These are phyloP conservation scores for Salvia sclarea DNA, from an alignment of 305 asterid genomes.

Conservation along the genomic window DNA sequence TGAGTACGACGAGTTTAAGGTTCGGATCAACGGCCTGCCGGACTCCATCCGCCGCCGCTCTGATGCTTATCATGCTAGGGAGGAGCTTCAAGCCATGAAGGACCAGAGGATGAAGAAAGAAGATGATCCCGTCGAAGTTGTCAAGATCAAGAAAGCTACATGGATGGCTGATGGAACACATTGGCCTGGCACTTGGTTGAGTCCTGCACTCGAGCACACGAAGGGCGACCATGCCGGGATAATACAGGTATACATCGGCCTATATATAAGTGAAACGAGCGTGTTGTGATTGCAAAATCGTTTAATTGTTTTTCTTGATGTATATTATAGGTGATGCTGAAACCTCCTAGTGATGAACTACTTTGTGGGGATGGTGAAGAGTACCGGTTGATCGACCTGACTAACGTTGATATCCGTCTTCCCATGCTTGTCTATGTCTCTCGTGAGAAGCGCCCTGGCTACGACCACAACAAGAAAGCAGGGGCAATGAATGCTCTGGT, in stretches of 20 bases:
- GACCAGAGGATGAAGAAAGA: conserved; percentile 56
- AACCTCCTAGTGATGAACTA: conserved; percentile 68
- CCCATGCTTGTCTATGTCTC: conserved; percentile 73
- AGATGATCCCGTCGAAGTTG: conserved; percentile 53
- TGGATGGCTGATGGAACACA: conserved; percentile 86
- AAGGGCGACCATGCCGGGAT: conserved; percentile 74
- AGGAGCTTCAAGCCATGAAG: conserved; percentile 58
- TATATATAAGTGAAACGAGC: background rate
- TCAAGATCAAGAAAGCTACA: conserved; percentile 69
- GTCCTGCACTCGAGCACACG: conserved; percentile 49
- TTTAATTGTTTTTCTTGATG: conserved; percentile 18
- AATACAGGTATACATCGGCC: conserved; percentile 47
- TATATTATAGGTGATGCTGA: conserved; percentile 76
- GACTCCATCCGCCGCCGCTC: conserved; percentile 71
- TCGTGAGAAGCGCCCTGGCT: conserved; percentile 71
- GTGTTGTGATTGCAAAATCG: background rate
- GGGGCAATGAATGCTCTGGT: conserved; percentile 86
- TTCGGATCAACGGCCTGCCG: conserved; percentile 63
- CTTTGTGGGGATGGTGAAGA: conserved; percentile 49
- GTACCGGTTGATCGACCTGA: conserved; percentile 43
- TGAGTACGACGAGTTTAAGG: conserved; percentile 81
- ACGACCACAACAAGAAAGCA: conserved; percentile 81
- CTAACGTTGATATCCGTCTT: conserved; percentile 59
- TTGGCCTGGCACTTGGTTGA: conserved; percentile 77
- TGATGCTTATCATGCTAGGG: conserved; percentile 68